Evolutionary conservation across 441 rosid species (phyloP), one percentile per base, ranked within the genome.

Genomic region (Gossypium trilobum): DNA sequence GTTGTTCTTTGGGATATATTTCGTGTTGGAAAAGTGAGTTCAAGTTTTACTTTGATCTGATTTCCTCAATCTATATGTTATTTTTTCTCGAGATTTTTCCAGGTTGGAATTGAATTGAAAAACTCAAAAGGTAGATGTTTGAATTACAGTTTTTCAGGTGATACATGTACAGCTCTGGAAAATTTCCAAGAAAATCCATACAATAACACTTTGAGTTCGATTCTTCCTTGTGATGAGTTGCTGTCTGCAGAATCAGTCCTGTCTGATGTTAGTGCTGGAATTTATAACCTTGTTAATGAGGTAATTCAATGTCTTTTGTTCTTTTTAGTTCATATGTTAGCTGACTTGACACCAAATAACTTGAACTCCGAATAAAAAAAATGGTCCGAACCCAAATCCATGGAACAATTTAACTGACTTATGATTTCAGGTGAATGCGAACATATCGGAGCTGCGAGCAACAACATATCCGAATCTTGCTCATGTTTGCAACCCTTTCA

Each of bases 401-500:
- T 54, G 20, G 3, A 54, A 54, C 27, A 19, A 10, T 54, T 54
- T 8, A 19, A 20, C 2, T 56, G 10, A 13, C 33, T 57, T 11
- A 27, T 61, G 17, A 59, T 61, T 25, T 29, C 81, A 86, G 91
- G 89, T 87, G 79, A 87, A 87, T 42, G 65, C 79, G 27, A 86
- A 86, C 74, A 76, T 90, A 77, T 78, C 93, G n/a, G 11, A 16
- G 25, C 69, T 75, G 11, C 87, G 72, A 75, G 55, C 71, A 2
- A 68, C 80, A 8, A 5, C 67, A n/a, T 23, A 13, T 69, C 74
- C 79, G 0, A 65, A 36, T 51, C 23, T 78, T 16, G 33, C 79
- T 27, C 63, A n/a, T 5, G 77, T 90, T 3, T 88, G 90, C 89
- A 90, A 88, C 67, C 96, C 93, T 4, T 88, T 90, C 82, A 81